Evolutionary conservation across 176 grass and related monocot genomes (phyloP).

Genomic region (Themeda triandra): DNA sequence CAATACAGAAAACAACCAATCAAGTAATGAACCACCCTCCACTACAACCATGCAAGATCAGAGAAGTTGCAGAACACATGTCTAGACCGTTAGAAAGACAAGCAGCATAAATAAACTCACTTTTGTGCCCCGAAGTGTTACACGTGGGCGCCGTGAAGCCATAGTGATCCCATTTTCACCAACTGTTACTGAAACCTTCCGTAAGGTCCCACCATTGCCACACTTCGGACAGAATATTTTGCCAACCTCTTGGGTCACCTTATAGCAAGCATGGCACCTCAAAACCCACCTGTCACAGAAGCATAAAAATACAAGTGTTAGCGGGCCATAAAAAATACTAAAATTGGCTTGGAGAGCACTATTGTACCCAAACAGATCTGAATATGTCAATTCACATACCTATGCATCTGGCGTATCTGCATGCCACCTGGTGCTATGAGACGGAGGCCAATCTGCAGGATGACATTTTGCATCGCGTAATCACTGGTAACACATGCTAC

Average conservation of each 20-base stretch:
- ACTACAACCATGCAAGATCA: neutral
- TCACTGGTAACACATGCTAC: slow-evolving; percentile 89
- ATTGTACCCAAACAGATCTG: neutral
- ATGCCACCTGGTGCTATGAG: slow-evolving; percentile 90
- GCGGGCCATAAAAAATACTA: neutral
- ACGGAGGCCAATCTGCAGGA: slow-evolving; percentile 90
- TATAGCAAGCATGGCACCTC: slow-evolving; percentile 96
- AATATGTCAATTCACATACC: slow-evolving; percentile 41
- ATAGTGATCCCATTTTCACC: slow-evolving; percentile 89
- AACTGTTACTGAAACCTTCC: slow-evolving; percentile 92
- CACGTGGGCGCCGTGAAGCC: slow-evolving; percentile 73
- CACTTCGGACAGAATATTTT: slow-evolving; percentile 98
- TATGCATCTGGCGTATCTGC: slow-evolving; percentile 86
- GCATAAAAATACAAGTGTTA: neutral
- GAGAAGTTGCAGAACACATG: neutral
- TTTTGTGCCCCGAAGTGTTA: slow-evolving; percentile 94
- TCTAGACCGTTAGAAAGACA: neutral
- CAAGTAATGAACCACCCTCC: neutral
- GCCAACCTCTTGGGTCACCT: slow-evolving; percentile 95
- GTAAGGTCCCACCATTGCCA: slow-evolving; percentile 91
- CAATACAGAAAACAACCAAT: neutral
- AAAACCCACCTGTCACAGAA: slow-evolving; percentile 80
- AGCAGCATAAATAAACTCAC: slow-evolving; percentile 38
- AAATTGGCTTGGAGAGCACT: neutral
- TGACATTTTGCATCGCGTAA: slow-evolving; percentile 98